These are phyloP conservation scores for Taiozyma sp. DNA, from an alignment of 1,139 yeast genomes.

Conservation along the genomic window DNA sequence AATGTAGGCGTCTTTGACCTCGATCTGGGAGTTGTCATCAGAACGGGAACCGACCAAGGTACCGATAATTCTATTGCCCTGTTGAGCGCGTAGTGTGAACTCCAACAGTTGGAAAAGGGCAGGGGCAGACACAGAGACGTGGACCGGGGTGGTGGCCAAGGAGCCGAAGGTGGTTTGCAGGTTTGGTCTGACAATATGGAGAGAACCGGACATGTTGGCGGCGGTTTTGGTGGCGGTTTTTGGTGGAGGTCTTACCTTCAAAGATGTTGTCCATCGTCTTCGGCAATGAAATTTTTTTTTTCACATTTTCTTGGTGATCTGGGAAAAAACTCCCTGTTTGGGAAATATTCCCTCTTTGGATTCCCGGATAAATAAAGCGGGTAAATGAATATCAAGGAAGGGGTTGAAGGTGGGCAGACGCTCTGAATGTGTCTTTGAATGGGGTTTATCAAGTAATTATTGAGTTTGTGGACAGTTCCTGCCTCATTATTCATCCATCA, in stretches of 20 bases:
- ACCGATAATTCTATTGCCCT: conserved; percentile 63
- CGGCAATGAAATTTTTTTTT: not conserved
- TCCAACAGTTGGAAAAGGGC: conserved; percentile 72
- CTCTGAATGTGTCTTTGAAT: too few species aligned
- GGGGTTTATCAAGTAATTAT: too few species aligned
- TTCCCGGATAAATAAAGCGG: not conserved
- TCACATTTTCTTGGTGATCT: too few species aligned
- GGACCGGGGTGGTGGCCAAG: conserved; percentile 44
- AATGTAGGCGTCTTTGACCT: conserved; percentile 72
- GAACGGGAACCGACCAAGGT: conserved; percentile 79
- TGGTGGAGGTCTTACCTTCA: too few species aligned
- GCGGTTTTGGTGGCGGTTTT: too few species aligned
- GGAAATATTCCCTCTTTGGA: not conserved
- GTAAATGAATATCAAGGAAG: not conserved
- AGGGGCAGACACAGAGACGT: conserved; percentile 57
- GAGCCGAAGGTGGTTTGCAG: conserved; percentile 46
- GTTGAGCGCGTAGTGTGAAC: conserved; percentile 46
- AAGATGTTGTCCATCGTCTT: too few species aligned
- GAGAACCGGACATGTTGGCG: conserved; percentile 21
- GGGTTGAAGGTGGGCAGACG: too few species aligned
- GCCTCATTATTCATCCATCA: too few species aligned
- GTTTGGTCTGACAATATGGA: conserved; percentile 61
- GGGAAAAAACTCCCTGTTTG: too few species aligned
- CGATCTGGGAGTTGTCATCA: conserved; percentile 80
- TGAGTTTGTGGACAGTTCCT: too few species aligned